Evolutionary conservation across 345 rosid species (phyloP).

Genomic region (Nasturtium officinale): DNA sequence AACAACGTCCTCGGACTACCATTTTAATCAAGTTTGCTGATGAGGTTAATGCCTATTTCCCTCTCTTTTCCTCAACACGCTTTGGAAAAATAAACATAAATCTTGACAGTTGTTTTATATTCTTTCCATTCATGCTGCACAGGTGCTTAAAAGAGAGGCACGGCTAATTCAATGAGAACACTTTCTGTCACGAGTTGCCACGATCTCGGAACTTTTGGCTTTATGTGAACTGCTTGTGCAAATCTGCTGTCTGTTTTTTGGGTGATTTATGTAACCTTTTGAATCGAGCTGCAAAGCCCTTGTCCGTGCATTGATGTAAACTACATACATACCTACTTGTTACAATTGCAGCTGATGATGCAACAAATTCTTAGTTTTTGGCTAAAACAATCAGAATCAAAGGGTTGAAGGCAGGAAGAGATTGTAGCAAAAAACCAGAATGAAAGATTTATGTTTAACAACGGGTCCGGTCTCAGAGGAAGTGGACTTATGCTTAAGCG

Average conservation of each 20-base stretch:
- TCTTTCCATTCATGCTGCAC: conserved; percentile 17
- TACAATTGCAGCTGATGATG: conserved; percentile 11
- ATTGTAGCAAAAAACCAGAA: background rate
- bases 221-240: conserved; percentile 30
- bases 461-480: background rate
- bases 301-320: conserved; percentile 31
- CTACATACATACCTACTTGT: conserved; percentile 16
- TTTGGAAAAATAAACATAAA: background rate
- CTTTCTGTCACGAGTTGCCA: conserved; percentile 6
- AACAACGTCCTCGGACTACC: conserved; percentile 95
- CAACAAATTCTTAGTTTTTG: background rate
- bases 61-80: background rate
- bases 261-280: background rate
- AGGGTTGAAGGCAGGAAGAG: background rate
- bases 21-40: conserved; percentile 94
- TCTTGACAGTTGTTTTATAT: conserved; percentile 1
- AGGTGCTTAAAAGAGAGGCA: conserved; percentile 86
- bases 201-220: conserved; percentile 19
- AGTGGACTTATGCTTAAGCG: background rate
- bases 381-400: background rate
- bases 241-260: conserved; percentile 25
- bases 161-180: conserved; percentile 53
- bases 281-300: conserved; percentile 22
- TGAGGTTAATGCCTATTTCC: conserved; percentile 58
- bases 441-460: no score